These are phyloP conservation scores for Trichopus zeylanicus DNA, from an alignment of 116 monocot species.

Conservation along the genomic window DNA sequence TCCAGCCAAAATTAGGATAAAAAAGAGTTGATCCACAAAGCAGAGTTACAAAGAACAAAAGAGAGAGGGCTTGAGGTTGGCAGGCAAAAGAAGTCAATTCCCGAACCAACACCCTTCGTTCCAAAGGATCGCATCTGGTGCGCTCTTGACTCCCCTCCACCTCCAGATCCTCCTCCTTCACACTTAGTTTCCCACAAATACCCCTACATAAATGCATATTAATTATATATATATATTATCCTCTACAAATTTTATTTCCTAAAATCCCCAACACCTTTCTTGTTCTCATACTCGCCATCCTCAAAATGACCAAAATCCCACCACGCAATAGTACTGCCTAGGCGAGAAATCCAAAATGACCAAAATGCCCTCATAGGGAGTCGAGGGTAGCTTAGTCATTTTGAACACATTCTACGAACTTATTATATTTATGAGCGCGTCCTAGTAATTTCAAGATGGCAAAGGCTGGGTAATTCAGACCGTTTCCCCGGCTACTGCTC, in stretches of 20 bases:
- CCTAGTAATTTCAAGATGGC: background rate
- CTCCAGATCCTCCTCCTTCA: background rate
- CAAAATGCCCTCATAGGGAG: constrained; percentile 25
- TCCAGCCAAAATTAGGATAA: too few species aligned
- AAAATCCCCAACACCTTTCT: background rate
- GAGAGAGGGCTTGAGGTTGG: too few species aligned
- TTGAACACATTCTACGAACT: constrained; percentile 1
- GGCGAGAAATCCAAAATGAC: constrained; percentile 1
- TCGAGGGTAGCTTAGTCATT: constrained; percentile 61
- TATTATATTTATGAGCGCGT: constrained; percentile 3
- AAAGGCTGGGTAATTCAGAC: background rate
- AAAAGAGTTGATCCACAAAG: too few species aligned
- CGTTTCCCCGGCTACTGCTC: constrained; percentile 9
- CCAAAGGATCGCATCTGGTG: constrained; percentile 61
- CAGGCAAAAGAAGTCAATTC: constrained; percentile 98
- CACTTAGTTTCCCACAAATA: background rate
- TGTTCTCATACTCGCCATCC: background rate
- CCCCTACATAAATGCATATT: background rate
- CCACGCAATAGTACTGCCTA: background rate
- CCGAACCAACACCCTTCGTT: constrained; percentile 76
- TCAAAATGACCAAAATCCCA: constrained; percentile 45
- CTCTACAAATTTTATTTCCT: background rate
- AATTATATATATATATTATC: background rate
- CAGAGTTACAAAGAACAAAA: too few species aligned
- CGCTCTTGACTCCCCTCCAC: constrained; percentile 98